These are phyloP conservation scores for Paradendryphiella salina DNA, from an alignment of 2,329 filamentous ascomycete genomes.

Conservation along the genomic window DNA sequence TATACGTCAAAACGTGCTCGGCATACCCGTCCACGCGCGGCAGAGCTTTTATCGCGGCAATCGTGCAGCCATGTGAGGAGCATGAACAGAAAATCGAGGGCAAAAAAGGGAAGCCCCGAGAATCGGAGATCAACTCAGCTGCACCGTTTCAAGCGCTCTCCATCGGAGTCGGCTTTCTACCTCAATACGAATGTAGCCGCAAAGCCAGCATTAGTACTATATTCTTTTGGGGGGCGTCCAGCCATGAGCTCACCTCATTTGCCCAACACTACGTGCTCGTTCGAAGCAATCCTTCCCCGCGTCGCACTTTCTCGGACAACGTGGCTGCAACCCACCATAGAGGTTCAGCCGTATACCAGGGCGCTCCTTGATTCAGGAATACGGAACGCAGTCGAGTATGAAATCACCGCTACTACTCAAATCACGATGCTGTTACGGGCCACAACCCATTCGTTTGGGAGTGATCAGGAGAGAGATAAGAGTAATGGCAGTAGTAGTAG, in stretches of 20 bases:
- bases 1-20: background rate
- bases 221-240: background rate
- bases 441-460: constrained; percentile 3
- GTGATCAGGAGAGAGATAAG: background rate
- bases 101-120: background rate
- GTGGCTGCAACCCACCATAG: constrained; percentile 3
- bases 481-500: background rate
- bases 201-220: background rate
- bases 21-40: background rate
- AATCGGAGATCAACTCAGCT: background rate
- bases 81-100: no score
- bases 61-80: background rate
- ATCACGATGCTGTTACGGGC: background rate
- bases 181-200: background rate
- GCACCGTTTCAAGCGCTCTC: background rate
- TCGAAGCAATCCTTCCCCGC: constrained; percentile 1
- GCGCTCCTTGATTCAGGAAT: constrained; percentile 4
- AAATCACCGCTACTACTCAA: background rate
- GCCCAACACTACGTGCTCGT: background rate
- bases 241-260: background rate
- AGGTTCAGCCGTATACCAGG: constrained; percentile 12
- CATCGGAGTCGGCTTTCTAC: background rate
- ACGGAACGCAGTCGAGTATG: background rate
- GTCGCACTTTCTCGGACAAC: constrained; percentile 5
- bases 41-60: background rate